These are phyloP conservation scores for Leccinum rimulosum DNA, from an alignment of 768 basidiomycete species.

Conservation along the genomic window DNA sequence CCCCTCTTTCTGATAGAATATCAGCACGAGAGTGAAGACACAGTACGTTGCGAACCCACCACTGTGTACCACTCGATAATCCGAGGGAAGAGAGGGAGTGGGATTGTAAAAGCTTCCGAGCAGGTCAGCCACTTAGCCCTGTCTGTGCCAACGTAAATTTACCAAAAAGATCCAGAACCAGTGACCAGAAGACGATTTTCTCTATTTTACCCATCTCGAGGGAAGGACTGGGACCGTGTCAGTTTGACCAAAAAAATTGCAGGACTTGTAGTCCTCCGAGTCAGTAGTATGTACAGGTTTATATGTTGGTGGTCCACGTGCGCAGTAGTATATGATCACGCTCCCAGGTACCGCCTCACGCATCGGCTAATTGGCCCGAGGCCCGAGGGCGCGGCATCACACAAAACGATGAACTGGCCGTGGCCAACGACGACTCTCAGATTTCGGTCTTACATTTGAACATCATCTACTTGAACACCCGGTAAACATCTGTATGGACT, in stretches of 20 bases:
- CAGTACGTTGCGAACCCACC: slow-evolving; percentile 37
- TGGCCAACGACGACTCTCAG: neutral
- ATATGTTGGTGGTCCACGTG: neutral
- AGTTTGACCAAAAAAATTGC: neutral
- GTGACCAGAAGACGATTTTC: slow-evolving; percentile 81
- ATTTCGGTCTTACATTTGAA: neutral
- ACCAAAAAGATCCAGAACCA: slow-evolving; percentile 86
- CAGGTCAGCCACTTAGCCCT: slow-evolving; percentile 10
- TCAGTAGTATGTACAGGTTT: neutral
- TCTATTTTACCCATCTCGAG: slow-evolving; percentile 64
- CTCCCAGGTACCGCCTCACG: neutral
- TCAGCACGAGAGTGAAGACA: neutral
- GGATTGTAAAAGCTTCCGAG: slow-evolving; percentile 81
- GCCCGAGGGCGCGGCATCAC: neutral
- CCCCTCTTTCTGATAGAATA: slow-evolving; percentile 57
- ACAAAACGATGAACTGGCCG: no score
- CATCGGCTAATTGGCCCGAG: neutral
- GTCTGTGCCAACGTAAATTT: slow-evolving; percentile 19
- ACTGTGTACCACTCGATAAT: slow-evolving; percentile 89
- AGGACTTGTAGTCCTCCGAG: neutral
- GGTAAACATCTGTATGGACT: neutral
- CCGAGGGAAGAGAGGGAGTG: slow-evolving; percentile 97
- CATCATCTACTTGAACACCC: neutral
- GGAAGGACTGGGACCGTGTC: neutral
- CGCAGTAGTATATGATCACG: neutral